Evolutionary conservation across 202 grass and related monocot genomes (phyloP).

Genomic region (Bolboschoenoplectus hybrid): DNA sequence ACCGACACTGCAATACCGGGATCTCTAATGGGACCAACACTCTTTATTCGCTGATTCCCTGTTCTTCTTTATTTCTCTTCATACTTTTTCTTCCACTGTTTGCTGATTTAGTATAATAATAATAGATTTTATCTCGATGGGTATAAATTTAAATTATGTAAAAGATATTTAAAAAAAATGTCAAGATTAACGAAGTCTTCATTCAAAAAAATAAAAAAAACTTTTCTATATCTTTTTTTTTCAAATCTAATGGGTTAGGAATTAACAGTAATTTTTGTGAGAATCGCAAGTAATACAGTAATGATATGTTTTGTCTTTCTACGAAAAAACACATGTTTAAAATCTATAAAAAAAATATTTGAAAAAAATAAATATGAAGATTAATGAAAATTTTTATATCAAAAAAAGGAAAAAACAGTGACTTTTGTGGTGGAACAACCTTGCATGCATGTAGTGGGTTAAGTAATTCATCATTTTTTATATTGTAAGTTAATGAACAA

Average conservation of each 20-base stretch:
- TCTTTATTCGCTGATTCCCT: constrained; percentile 19
- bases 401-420: background rate
- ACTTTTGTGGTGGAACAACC: background rate
- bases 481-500: background rate
- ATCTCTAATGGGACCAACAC: background rate
- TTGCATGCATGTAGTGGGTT: background rate
- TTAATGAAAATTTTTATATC: no score
- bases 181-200: no score
- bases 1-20: constrained; percentile 26
- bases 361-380: no score
- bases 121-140: no score
- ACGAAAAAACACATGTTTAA: no score
- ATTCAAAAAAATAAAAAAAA: no score
- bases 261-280: background rate
- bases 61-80: constrained; percentile 7
- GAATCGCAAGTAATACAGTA: no score
- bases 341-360: no score
- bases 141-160: no score
- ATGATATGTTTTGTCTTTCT: no score
- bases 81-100: background rate
- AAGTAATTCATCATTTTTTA: background rate
- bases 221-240: background rate
- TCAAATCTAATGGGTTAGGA: background rate
- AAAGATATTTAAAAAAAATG: no score
- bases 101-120: background rate